Evolutionary conservation across 2,329 filamentous ascomycete species (phyloP), one percentile per base, ranked within the genome.

Genomic region (Cercospora nicotianae): DNA sequence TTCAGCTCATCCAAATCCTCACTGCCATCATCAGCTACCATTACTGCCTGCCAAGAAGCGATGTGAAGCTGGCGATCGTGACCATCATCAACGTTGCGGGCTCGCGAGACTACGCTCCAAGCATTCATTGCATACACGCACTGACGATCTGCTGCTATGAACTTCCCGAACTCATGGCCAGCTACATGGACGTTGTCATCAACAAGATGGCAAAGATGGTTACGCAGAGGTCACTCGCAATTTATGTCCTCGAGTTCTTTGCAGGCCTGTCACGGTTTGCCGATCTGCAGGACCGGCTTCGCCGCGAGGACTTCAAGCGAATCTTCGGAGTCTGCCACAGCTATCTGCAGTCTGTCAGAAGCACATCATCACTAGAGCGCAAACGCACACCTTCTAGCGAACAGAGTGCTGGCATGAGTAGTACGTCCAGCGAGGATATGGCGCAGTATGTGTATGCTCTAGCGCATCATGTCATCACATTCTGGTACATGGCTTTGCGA

Each of bases 231-330:
- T 89, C 94, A 66, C 91, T 97, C 39, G 93, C 94, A 9, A 91
- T 97, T 69, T 95, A 99, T 76, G 96, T 99, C 69, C 84, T 99
- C 60, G 95, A 99, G 76, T 98, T 99, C 75, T 83, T 99, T n/a
- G 91, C 92, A 9, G 90, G 93, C 60, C 85, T 99, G 30, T 93
- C 94, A 63, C 90, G 94, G 39, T 83, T 97, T 67, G 92, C 92
- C 9, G 87, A 92, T 69, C 85, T 78, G 28, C 72, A 73, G 57
- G 62, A 72, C 60, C 59, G 69, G 31, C 62, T 73, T 20, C 67
- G 92, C 62, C 90, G 96, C 73, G 93, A 97, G 51, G 94, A 98
- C 75, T 97, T 94, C 79, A 91, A 92, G 70, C 93, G 92, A 64
- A 92, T 98, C 0, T 98, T 99, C 77, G 95, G 92, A 9, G 96